Conservation (phyloP, 176 grass and related monocot genomes). For the Pharus latifolius region DNA sequence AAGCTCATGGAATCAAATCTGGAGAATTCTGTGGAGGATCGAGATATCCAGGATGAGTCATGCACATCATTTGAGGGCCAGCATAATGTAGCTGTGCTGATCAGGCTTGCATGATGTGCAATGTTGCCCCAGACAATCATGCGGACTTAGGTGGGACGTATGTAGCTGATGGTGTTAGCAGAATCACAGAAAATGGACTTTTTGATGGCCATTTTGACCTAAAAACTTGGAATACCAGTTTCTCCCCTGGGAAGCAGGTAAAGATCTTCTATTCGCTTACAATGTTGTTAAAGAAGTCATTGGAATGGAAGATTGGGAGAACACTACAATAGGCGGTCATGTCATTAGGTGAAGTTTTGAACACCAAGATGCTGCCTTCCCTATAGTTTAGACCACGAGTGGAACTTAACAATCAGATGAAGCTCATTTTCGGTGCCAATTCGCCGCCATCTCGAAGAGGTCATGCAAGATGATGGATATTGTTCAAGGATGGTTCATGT, state of each 20-base stretch:
- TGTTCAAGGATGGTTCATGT: neutral
- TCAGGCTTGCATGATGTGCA: slow-evolving; percentile 6
- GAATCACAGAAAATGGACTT: slow-evolving; percentile 22
- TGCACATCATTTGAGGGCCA: slow-evolving; percentile 24
- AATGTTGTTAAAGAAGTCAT: slow-evolving; percentile 30
- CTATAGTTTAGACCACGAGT: too few species aligned
- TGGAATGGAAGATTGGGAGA: slow-evolving; percentile 17
- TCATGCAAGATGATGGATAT: too few species aligned
- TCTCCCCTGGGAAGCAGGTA: slow-evolving; percentile 7
- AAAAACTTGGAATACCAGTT: slow-evolving; percentile 18
- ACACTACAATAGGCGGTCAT: neutral
- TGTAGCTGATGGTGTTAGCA: neutral
- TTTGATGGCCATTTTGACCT: slow-evolving; percentile 10
- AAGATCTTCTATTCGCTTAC: slow-evolving; percentile 21
- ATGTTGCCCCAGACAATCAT: neutral
- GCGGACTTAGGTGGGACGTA: neutral
- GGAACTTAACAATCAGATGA: neutral
- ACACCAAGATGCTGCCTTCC: neutral
- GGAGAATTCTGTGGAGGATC: neutral
- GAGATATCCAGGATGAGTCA: slow-evolving; percentile 13
- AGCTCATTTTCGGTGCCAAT: neutral
- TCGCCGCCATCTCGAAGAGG: neutral
- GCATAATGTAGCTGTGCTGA: neutral
- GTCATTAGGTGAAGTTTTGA: neutral
- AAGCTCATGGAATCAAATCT: neutral